A percentile compares a stretch with the other conserved stretches of the same genome.
Evolutionary conservation across 2,329 filamentous ascomycete species (phyloP).

Genomic region (Beauveria medogensis): DNA sequence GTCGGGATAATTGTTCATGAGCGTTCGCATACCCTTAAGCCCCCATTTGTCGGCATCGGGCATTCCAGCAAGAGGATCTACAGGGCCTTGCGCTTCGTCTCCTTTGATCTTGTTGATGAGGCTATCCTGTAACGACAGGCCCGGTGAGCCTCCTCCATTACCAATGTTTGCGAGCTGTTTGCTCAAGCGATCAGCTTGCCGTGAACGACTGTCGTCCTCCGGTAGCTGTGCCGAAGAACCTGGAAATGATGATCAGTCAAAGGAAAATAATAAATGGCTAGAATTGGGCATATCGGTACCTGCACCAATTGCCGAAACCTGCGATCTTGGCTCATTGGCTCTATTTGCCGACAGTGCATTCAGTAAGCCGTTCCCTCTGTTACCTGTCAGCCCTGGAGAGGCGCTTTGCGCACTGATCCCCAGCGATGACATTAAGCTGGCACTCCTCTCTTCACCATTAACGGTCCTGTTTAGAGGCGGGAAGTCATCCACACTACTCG

Average conservation of each 20-base stretch:
- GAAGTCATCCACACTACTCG: conserved; percentile 50
- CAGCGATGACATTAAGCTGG: conserved; percentile 44
- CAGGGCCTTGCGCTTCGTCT: conserved; percentile 36
- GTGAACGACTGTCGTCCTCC: conserved; percentile 1
- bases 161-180: conserved; percentile 5
- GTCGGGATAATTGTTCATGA: conserved; percentile 57
- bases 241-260: not conserved
- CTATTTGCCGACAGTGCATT: conserved; percentile 57
- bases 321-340: conserved; percentile 38
- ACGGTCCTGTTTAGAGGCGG: conserved; percentile 51
- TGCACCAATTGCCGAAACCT: conserved; percentile 35
- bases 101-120: conserved; percentile 25
- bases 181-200: not conserved
- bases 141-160: not conserved
- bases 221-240: not conserved
- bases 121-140: not conserved
- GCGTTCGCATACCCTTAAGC: conserved; percentile 52
- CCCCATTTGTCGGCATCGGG: conserved; percentile 56
- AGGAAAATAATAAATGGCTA: too few species aligned
- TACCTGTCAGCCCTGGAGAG: conserved; percentile 29
- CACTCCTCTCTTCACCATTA: conserved; percentile 49
- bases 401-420: conserved; percentile 43
- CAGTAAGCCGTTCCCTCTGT: conserved; percentile 52
- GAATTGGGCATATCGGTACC: not conserved
- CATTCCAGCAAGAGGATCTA: conserved; percentile 55